Base-by-base conservation (phyloP, 2,329 filamentous ascomycete genomes). In the Microascus cirrosus region DNA sequence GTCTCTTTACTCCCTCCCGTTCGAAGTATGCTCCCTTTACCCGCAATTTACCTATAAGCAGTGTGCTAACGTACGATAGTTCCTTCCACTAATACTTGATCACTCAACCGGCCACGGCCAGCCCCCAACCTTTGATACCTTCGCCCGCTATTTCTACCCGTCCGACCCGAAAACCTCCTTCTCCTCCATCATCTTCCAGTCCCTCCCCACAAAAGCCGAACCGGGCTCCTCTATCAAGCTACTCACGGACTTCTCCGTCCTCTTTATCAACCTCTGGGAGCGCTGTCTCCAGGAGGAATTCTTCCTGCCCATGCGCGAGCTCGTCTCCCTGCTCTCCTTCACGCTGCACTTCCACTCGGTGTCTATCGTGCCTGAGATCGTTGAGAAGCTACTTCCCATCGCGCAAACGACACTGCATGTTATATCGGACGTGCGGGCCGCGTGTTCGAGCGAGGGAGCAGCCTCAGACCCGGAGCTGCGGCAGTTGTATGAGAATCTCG, bases 241-340 rank as follows among this genome's bases (percentile, higher is more conserved):
- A 3, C 79, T 87, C 1, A 73, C 85, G 11, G 81, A 84, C 60
- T 84, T 91, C 62, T 83, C 82, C 55, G 75, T 81, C 54, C 73
- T 84, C 34, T 70, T 91, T 22, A 77, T 89, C 55, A 75, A 78
- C 18, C 69, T 93, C 15, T 93, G 89, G 88, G 76, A 77, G 18
- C 78, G 77, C 22, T 91, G 88, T 66, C 71, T 85, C 7, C 73
- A 79, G 12, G 87, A 92, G 63, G 75, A 76, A 62, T 74, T 82
- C 69, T 82, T 84, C 65, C 73, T 74, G 12, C 86, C 88, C 0
- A 75, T 91, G 48, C 80, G 80, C 61, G 75, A 89, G 42, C 72
- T 93, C 3, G 73, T 87, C 24, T 80, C 85, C 24, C 73, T 89
- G 36, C 66, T 90, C 13, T 75, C 79, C 13, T 85, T 86, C 61